These are phyloP conservation scores for Chrysosporium queenslandicum DNA, from an alignment of 2,329 filamentous ascomycete species.

Conservation along the genomic window DNA sequence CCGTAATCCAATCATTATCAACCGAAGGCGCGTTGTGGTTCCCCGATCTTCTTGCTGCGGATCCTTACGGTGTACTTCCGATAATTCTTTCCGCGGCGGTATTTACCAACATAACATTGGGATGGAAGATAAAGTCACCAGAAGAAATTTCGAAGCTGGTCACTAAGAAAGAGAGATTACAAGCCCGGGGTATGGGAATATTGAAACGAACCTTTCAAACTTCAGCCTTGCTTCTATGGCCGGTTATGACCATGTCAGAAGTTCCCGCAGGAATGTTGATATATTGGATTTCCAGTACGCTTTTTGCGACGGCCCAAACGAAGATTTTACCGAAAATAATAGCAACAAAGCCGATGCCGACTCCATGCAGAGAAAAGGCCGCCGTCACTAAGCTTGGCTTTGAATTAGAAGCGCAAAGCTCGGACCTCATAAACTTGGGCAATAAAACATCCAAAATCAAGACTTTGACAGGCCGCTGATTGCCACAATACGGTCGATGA, in stretches of 20 bases:
- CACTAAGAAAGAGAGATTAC: constrained; percentile 3
- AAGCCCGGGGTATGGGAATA: constrained; percentile 18
- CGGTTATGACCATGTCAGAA: constrained; percentile 25
- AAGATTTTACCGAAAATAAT: constrained; percentile 33
- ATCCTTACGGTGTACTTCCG: constrained; percentile 44
- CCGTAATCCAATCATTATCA: constrained; percentile 42
- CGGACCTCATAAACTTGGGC: background rate
- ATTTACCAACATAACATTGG: constrained; percentile 38
- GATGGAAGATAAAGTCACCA: constrained; percentile 20
- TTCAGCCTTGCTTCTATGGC: constrained; percentile 35
- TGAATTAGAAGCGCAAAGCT: background rate
- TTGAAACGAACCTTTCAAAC: constrained; percentile 28
- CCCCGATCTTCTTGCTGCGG: constrained; percentile 45
- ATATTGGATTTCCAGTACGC: constrained; percentile 43
- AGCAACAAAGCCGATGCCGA: constrained; percentile 27
- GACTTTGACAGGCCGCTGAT: background rate
- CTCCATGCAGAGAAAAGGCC: constrained; percentile 20
- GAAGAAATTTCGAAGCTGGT: constrained; percentile 14
- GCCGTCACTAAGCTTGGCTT: background rate
- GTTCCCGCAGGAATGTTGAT: constrained; percentile 40
- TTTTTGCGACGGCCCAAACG: constrained; percentile 35
- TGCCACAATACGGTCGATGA: background rate
- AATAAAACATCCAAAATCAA: background rate
- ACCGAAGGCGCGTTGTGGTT: constrained; percentile 54
- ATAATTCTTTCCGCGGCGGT: constrained; percentile 41